Conservation (phyloP, 441 rosid genomes). For the Breynia disticha region DNA sequence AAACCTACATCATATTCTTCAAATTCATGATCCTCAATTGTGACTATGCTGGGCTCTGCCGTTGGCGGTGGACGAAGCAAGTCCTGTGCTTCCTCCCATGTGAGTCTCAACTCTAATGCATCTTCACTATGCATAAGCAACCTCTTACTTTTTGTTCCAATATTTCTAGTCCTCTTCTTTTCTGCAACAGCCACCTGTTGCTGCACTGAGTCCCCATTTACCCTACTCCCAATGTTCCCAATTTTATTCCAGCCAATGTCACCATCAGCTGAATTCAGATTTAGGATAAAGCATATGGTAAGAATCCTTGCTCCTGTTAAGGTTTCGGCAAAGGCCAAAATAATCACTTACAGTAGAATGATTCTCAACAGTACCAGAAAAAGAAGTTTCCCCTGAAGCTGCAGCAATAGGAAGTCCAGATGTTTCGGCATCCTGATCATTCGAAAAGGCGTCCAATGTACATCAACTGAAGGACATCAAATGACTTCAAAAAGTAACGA, state of each 20-base stretch:
- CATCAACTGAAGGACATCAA: conserved; percentile 8
- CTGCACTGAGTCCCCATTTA: conserved; percentile 27
- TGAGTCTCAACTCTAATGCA: conserved; percentile 64
- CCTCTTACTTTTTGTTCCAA: conserved; percentile 80
- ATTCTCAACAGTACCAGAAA: conserved; percentile 42
- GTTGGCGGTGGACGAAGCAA: conserved; percentile 77
- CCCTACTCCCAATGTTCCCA: conserved; percentile 33
- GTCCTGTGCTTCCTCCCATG: conserved; percentile 95
- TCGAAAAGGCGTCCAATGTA: conserved; percentile 1
- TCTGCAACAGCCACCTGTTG: conserved; percentile 26
- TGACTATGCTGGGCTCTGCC: conserved; percentile 45
- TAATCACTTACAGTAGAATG: conserved; percentile 32
- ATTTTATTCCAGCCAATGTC: conserved; percentile 33
- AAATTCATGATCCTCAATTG: conserved; percentile 69
- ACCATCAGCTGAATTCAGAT: conserved; percentile 33
- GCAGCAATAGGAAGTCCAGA: conserved; percentile 32
- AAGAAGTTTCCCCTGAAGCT: conserved; percentile 41
- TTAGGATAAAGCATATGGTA: conserved; percentile 30
- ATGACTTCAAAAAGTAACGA: neutral
- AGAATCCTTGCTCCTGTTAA: conserved; percentile 31
- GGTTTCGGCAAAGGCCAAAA: conserved; percentile 32
- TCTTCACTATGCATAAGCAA: conserved; percentile 64
- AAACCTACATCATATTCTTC: conserved; percentile 87
- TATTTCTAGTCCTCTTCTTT: conserved; percentile 62
- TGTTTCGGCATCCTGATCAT: conserved; percentile 44